Base-by-base conservation (phyloP, 345 rosid genomes). In the Draba incana region DNA sequence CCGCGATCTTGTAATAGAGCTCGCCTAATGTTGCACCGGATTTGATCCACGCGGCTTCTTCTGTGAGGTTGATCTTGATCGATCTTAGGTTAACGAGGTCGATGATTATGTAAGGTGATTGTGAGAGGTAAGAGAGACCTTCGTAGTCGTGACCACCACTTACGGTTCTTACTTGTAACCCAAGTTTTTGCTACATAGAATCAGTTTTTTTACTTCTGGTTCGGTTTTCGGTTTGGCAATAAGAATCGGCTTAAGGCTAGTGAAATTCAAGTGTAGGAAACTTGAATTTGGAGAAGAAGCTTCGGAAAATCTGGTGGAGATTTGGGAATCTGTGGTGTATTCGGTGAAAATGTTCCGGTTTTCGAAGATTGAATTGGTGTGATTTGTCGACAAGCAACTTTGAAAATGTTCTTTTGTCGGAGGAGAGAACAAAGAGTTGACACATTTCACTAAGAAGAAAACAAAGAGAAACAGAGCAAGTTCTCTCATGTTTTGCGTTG, bases 111-210 rank as follows among this genome's bases (percentile, higher is more conserved):
- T 82, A 86, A 0, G 96, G 85, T 20, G 68, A 58, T 12, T 27
- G 43, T 16, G 90, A 82, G 24, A 75, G 66, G 66, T 86, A 84
- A 3, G 96, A 89, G 50, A 85, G 73, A 28, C 88, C 96, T 61
- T 85, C 96, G 45, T 79, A 86, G 72, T 88, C 95, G 50, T 86
- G 92, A 44, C 95, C 95, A 4, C 96, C 96, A 42, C 96, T 86
- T 8, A 87, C 46, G 54, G 81, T 82, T 64, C 81, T 81, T 31
- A 89, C 62, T 47, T 82, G 84, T 4, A 82, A 62, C 2, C 78
- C 84, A 48, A 54, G 70, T 55, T 42, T 52, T 20, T 75, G 73
- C 65, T 81, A 46, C 69, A 86, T 79, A 64, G 69, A 10, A 89
- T 69, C 14, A 87, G 10, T 7, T 69, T 83, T 33, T 66, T 82